Evolutionary conservation across 2,329 filamentous ascomycete species (phyloP).

Genomic region (Colletotrichum kahawae): DNA sequence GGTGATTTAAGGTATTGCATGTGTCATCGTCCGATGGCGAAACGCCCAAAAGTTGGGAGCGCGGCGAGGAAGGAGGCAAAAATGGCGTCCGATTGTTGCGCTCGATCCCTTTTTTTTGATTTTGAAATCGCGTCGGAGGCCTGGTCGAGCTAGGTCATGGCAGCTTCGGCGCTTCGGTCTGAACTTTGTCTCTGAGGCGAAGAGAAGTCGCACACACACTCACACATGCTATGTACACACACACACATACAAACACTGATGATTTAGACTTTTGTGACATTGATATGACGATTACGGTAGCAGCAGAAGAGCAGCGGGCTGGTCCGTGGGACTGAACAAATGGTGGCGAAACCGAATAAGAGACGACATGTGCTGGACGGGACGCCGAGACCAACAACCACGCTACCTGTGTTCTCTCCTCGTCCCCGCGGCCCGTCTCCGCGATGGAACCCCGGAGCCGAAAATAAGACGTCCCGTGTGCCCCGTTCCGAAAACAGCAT

Average conservation of each 20-base stretch:
- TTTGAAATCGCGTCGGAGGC: slow-evolving; percentile 12
- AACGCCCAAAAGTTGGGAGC: background rate
- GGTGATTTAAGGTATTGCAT: background rate
- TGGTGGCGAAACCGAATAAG: slow-evolving; percentile 10
- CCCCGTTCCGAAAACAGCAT: background rate
- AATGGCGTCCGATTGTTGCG: slow-evolving; percentile 11
- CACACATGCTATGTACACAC: background rate
- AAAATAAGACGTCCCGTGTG: background rate
- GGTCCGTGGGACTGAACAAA: background rate
- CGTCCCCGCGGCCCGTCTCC: background rate
- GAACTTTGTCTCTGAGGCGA: slow-evolving; percentile 15
- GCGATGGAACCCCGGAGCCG: background rate
- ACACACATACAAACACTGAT: background rate
- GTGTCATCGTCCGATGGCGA: slow-evolving; percentile 12
- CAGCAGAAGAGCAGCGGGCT: background rate
- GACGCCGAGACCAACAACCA: background rate
- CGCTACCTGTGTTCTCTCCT: background rate
- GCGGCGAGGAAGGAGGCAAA: background rate
- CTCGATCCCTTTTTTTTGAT: background rate
- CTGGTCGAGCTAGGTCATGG: slow-evolving; percentile 1
- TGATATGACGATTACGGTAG: background rate
- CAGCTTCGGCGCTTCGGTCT: slow-evolving; percentile 3
- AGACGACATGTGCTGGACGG: slow-evolving; percentile 1
- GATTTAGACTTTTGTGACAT: background rate
- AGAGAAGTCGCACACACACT: background rate